Evolutionary conservation across 345 rosid species (phyloP).

Genomic region (Ceriops tagal): DNA sequence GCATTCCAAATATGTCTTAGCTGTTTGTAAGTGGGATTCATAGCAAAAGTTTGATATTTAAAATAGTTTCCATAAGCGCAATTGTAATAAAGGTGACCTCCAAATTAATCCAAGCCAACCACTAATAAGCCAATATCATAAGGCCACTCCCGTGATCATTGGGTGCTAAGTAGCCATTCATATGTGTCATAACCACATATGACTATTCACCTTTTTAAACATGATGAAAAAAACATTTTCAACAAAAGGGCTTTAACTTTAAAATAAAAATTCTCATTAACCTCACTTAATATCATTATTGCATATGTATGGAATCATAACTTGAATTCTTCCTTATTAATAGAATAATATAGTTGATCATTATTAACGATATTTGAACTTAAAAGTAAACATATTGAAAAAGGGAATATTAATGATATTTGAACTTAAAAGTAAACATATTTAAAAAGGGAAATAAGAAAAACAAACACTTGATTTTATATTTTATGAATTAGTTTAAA

Average conservation of each 20-base stretch:
- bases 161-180: constrained; percentile 80
- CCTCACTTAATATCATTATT: too few species aligned
- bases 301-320: too few species aligned
- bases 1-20: constrained; percentile 90
- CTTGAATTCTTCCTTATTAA: too few species aligned
- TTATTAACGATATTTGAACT: too few species aligned
- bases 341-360: too few species aligned
- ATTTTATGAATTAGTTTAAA: too few species aligned
- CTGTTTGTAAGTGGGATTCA: constrained; percentile 94
- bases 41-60: constrained; percentile 93
- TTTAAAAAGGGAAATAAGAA: too few species aligned
- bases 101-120: constrained; percentile 85
- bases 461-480: too few species aligned
- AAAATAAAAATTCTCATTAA: too few species aligned
- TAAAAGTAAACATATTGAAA: too few species aligned
- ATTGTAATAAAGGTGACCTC: constrained; percentile 93
- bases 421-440: too few species aligned
- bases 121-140: constrained; percentile 91
- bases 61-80: constrained; percentile 84
- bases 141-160: constrained; percentile 92
- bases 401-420: too few species aligned
- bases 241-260: not conserved
- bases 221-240: not conserved
- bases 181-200: constrained; percentile 4
- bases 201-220: not conserved